Base-by-base conservation (phyloP, 2,329 filamentous ascomycete genomes). In the Colletotrichum nymphaeae region DNA sequence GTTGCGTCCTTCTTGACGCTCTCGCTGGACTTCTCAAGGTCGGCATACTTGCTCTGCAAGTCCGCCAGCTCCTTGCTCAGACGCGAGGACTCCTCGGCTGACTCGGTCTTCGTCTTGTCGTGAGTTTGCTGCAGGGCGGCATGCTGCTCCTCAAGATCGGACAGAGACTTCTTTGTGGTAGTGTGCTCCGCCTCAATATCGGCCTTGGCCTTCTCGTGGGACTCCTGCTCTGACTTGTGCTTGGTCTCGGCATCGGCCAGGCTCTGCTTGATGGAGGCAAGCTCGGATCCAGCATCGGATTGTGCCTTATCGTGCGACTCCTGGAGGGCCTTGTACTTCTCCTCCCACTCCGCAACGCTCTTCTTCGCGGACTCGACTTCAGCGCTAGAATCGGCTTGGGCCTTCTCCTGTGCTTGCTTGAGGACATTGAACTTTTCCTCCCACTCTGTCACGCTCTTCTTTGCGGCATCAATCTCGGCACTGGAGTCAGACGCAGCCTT, bases 271-370 rank as follows among this genome's bases (percentile, higher is more conserved):
- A 79, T 75, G 14, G 80, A 74, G 3, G 74, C 76, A 24, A 80
- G 58, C 63, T 82, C 80, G 26, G 77, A 78, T n/a, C 80, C 79
- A 14, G 82, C 78, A 55, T 80, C 74, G 52, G 77, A 79, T 76
- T 81, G 79, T 3, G 78, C 67, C 62, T 74, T 72, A 19, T 78
- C 76, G 67, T 77, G 74, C 22, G 77, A 74, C 74, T 80, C 75
- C 67, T 79, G 74, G 2, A 79, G 67, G 3, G 78, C 76, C 58
- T 77, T 75, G 30, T 79, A 77, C 75, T 82, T 82, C 68, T 80
- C 78, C 69, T 80, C 68, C 12, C 78, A 77, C n/a, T 80, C 80
- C 30, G 79, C 79, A 37, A 80, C 72, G 62, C 59, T 80, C 79
- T 56, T 78, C 78, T 24, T 81, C 14, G 76, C 75, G n/a, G 81